phyloP scores from a whole-genome alignment of 208 protist species.

The Acanthamoeba healyi region DNA sequence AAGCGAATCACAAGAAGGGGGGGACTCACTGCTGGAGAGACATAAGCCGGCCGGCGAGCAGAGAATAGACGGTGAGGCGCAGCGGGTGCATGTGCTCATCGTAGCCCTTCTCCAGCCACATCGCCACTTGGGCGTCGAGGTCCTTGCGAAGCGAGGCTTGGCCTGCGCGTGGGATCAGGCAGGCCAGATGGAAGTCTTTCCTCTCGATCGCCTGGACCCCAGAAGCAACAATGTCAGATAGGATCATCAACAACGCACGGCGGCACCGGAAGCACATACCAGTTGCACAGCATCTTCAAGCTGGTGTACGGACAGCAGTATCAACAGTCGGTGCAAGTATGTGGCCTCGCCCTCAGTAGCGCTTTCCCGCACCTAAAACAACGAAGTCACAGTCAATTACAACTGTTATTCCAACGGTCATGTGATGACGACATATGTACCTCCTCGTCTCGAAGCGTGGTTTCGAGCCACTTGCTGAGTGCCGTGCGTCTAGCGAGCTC shows the following conservation, averaged over 20 bases:
- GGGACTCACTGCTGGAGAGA: background rate
- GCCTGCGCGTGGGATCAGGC: background rate
- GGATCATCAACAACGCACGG: too few relatives aligned
- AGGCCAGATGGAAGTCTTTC: background rate
- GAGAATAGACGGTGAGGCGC: conserved; percentile 1
- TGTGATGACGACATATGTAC: background rate
- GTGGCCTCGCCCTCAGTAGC: background rate
- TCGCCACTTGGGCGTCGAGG: background rate
- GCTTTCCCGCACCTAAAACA: background rate
- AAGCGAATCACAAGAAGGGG: background rate
- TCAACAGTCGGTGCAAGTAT: background rate
- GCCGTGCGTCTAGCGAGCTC: background rate
- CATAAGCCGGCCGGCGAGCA: background rate
- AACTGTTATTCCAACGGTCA: too few relatives aligned
- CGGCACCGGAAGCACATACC: background rate
- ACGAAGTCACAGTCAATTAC: too few relatives aligned
- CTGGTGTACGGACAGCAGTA: background rate
- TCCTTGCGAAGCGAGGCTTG: background rate
- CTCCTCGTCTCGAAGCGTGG: background rate
- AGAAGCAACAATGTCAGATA: too few relatives aligned
- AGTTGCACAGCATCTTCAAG: background rate
- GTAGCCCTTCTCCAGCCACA: background rate
- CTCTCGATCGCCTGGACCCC: background rate
- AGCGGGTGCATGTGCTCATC: background rate
- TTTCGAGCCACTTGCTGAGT: conserved; percentile 4